Evolutionary conservation across 352 stramenopile genomes (phyloP).

Genomic region (Phytophthora lateralis): DNA sequence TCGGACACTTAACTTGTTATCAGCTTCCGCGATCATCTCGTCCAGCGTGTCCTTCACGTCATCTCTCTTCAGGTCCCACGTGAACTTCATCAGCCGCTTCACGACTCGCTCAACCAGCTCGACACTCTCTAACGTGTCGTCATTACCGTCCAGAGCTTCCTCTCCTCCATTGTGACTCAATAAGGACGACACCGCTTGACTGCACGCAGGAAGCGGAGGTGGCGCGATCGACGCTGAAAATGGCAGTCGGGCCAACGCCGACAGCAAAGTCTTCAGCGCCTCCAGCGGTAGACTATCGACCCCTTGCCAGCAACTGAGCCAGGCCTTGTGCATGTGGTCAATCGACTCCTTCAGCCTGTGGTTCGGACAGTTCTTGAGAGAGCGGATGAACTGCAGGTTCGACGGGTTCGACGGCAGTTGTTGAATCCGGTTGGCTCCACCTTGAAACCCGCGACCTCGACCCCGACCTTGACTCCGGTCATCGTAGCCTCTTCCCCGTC

Average conservation of each 20-base stretch:
- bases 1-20: conserved; percentile 45
- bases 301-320: conserved; percentile 56
- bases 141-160: conserved; percentile 41
- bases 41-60: conserved; percentile 62
- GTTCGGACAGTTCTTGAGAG: conserved; percentile 46
- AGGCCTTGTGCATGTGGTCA: conserved; percentile 38
- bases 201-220: conserved; percentile 43
- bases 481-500: not conserved
- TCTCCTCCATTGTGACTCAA: conserved; percentile 23
- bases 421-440: not conserved
- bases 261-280: conserved; percentile 48
- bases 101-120: conserved; percentile 52
- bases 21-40: conserved; percentile 64
- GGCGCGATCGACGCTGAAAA: conserved; percentile 41
- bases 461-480: not conserved
- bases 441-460: not conserved
- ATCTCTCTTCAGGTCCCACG: conserved; percentile 59
- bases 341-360: conserved; percentile 47
- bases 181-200: conserved; percentile 34
- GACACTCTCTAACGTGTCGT: conserved; percentile 40
- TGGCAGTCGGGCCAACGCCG: conserved; percentile 52
- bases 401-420: conserved; percentile 31
- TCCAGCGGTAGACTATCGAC: conserved; percentile 39
- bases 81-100: conserved; percentile 68
- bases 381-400: conserved; percentile 53